Percentiles rank a stretch among this genome's conserved stretches.
Conservation (phyloP, 371 early-diverging fungal species). For the Catenaria anguillulae region DNA sequence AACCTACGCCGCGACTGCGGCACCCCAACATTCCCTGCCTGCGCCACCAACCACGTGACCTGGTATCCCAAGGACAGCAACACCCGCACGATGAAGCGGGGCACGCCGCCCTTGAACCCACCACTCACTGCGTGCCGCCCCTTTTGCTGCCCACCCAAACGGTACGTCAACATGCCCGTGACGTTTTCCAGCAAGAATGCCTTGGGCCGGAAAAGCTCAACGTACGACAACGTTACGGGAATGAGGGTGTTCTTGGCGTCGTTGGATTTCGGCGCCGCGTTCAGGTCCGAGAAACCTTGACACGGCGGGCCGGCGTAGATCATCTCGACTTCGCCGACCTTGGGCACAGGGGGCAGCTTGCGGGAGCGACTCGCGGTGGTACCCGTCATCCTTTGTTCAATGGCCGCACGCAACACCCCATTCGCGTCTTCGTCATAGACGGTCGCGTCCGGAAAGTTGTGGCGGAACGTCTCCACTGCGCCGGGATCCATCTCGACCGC, state of each 20-base stretch:
- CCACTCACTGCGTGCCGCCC: conserved; percentile 15
- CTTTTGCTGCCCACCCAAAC: conserved; percentile 32
- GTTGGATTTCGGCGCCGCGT: conserved; percentile 33
- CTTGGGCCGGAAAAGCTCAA: conserved; percentile 38
- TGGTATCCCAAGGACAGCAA: conserved; percentile 47
- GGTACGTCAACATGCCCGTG: conserved; percentile 29
- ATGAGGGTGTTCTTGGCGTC: conserved; percentile 46
- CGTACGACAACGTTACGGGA: conserved; percentile 39
- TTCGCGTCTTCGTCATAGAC: conserved; percentile 43
- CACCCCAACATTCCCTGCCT: conserved; percentile 41
- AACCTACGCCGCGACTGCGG: conserved; percentile 42
- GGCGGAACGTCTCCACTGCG: conserved; percentile 37
- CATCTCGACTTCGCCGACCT: conserved; percentile 33
- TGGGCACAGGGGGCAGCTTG: not conserved
- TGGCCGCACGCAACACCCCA: conserved; percentile 33
- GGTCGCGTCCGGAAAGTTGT: conserved; percentile 35
- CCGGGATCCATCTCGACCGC: conserved; percentile 36
- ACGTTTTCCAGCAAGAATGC: conserved; percentile 49
- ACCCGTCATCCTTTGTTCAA: conserved; percentile 11
- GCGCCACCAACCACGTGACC: conserved; percentile 33
- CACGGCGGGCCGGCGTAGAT: conserved; percentile 53
- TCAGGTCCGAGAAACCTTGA: conserved; percentile 47
- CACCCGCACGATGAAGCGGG: conserved; percentile 42
- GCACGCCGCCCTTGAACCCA: conserved; percentile 34
- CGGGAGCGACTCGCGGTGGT: not conserved